Base-by-base conservation (phyloP, 257 asterid genomes). In the Solanum gracilifrons region DNA sequence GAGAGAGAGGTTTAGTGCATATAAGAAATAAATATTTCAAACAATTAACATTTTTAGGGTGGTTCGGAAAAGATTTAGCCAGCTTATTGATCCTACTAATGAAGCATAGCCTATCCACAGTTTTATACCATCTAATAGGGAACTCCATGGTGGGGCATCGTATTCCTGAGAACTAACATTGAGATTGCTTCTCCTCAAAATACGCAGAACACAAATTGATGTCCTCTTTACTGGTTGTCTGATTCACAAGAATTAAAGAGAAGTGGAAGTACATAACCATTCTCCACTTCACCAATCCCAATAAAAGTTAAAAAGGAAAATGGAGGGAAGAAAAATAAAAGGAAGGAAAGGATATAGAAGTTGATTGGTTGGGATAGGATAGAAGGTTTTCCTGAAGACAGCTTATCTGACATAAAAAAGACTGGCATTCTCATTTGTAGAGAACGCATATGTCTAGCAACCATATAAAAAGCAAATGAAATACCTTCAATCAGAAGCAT, bases 401-500 rank as follows among this genome's bases (percentile, higher is more conserved):
- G 29, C 83, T 76, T 76, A 76, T 39, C 32, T n/a, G 58, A 76
- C 21, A 39, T 37, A 36, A 39, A 4, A 76, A 39, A 39, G 35
- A 76, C n/a, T 20, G 32, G 79, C 39, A 16, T 25, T 39, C 83
- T 75, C 32, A 41, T 18, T 41, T 41, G 79, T 36, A 85, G 71
- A 36, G 71, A 23, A 68, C 27, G 4, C 7, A 46, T 86, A 86
- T 1, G 2, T 72, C 82, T 36, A 31, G 21, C 43, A 82, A 48
- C 41, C 29, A 46, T 48, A 37, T 29, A 73, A 35, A 41, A 18
- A 7, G 37, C 55, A 66, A 6, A 77, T 20, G 73, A 73, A 77
- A 86, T 91, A 95, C 99, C 99, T 94, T 96, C 98, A 90, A 97
- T 88, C 82, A 94, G 87, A 90, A 97, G 87, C 99, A 97, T 97